These are phyloP conservation scores for Amniculicola lignicola DNA, from an alignment of 495 filamentous ascomycete species.

Conservation along the genomic window DNA sequence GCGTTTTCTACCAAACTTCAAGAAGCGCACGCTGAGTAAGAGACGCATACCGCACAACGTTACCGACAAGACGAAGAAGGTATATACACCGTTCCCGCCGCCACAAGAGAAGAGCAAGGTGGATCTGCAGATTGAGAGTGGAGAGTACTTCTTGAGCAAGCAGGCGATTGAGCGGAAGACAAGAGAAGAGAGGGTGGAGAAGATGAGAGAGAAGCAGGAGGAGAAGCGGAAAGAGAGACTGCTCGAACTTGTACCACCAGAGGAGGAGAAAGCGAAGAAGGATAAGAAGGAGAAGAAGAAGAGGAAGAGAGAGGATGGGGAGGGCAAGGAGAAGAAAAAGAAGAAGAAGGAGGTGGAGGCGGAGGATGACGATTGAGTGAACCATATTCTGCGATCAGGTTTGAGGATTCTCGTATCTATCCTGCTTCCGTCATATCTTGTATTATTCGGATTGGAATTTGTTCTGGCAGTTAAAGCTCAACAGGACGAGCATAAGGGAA, in stretches of 20 bases:
- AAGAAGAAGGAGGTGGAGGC: slow-evolving; percentile 26
- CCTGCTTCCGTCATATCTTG: too few relatives aligned
- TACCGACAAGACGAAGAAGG: slow-evolving; percentile 89
- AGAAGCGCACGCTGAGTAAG: slow-evolving; percentile 88
- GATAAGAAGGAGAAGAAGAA: slow-evolving; percentile 58
- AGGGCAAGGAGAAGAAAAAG: slow-evolving; percentile 44
- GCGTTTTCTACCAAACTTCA: slow-evolving; percentile 95
- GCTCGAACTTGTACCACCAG: slow-evolving; percentile 80
- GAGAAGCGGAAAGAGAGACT: slow-evolving; percentile 84
- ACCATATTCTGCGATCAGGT: too few relatives aligned
- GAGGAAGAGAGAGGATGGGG: slow-evolving; percentile 55
- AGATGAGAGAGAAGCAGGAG: slow-evolving; percentile 76
- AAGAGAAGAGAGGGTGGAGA: slow-evolving; percentile 74
- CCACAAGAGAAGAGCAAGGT: slow-evolving; percentile 92
- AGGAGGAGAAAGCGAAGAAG: slow-evolving; percentile 57
- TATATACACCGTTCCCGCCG: slow-evolving; percentile 76
- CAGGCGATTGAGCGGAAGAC: slow-evolving; percentile 81
- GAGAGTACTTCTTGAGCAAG: slow-evolving; percentile 93
- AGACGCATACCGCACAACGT: slow-evolving; percentile 79
- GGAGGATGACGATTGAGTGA: slow-evolving; percentile 1
- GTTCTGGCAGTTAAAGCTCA: too few relatives aligned
- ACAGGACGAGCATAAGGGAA: too few relatives aligned
- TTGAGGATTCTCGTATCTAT: too few relatives aligned
- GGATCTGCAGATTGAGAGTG: slow-evolving; percentile 94
- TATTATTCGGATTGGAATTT: too few relatives aligned